Evolutionary conservation across 371 early-diverging fungal genomes (phyloP), one percentile per base, ranked within the genome.

Genomic region (Mortierella sp.): DNA sequence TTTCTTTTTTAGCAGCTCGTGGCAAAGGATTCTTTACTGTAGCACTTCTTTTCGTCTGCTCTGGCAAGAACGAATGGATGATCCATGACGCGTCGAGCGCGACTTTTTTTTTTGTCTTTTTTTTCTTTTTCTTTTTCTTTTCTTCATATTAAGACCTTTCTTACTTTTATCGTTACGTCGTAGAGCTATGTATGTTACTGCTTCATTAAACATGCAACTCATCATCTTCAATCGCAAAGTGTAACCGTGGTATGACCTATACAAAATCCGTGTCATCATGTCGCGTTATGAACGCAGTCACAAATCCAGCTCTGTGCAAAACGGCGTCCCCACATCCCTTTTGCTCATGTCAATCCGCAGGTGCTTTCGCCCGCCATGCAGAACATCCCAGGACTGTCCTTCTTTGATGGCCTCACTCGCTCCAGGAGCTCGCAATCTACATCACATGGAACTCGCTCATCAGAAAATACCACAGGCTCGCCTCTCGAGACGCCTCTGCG

Each of bases 301-400:
- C n/a, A n/a, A n/a, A n/a, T n/a, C n/a, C n/a, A n/a, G n/a, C n/a
- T n/a, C n/a, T n/a, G n/a, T n/a, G n/a, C n/a, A n/a, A n/a, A n/a
- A n/a, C n/a, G n/a, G n/a, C n/a, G n/a, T n/a, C n/a, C 6, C n/a
- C 21, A 12, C 46, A 44, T 44, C 46, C 46, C 21, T 21, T 6
- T 44, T 19, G n/a, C 21, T 19, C 6, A 15, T n/a, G 6, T 26
- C 50, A 26, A 5, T 23, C 50, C 46, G 9, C 19, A 44, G 17
- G n/a, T n/a, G n/a, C n/a, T n/a, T n/a, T n/a, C n/a, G 42, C 41
- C 46, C 27, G 12, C 49, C 26, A 72, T 72, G 73, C 73, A 72
- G 30, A 72, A 72, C 55, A 62, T 72, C 30, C 73, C 73, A 24
- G 73, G 73, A 17, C 24, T 72, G 27, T 72, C 73, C 19, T 72